Percentiles rank a stretch among this genome's conserved stretches.
Evolutionary conservation across 805 yeast species (phyloP).

Genomic region (Nakazawaea ishiwadae): DNA sequence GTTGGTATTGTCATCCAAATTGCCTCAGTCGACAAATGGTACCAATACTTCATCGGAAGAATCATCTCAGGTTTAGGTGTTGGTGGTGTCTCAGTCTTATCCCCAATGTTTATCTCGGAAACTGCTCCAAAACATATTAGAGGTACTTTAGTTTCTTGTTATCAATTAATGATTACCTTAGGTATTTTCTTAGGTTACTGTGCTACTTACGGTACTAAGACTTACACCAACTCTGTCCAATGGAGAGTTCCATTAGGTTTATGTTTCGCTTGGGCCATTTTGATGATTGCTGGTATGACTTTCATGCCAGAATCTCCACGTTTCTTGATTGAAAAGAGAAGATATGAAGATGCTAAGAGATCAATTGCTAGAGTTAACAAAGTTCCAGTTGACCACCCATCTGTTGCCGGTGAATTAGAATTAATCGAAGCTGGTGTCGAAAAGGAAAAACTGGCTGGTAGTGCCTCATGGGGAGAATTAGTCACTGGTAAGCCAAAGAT

Average conservation of each 20-base stretch:
- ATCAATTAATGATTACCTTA: slow-evolving; percentile 64
- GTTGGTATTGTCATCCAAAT: slow-evolving; percentile 61
- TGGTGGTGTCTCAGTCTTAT: slow-evolving; percentile 47
- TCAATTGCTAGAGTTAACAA: slow-evolving; percentile 59
- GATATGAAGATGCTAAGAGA: slow-evolving; percentile 46
- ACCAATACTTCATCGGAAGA: slow-evolving; percentile 62
- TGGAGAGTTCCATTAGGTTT: slow-evolving; percentile 64
- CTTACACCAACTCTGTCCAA: slow-evolving; percentile 43
- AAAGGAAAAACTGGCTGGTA: slow-evolving; percentile 57
- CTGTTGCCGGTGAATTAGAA: slow-evolving; percentile 49
- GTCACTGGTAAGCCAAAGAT: slow-evolving; percentile 62
- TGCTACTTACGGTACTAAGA: slow-evolving; percentile 60
- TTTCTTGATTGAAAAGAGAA: slow-evolving; percentile 47
- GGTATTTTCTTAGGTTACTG: slow-evolving; percentile 73
- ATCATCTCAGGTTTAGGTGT: slow-evolving; percentile 52
- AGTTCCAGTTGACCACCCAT: slow-evolving; percentile 46
- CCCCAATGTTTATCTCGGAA: slow-evolving; percentile 62
- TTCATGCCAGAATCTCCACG: slow-evolving; percentile 71
- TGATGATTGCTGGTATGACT: slow-evolving; percentile 45
- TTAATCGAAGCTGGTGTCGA: slow-evolving; percentile 56
- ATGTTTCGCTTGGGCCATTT: slow-evolving; percentile 47
- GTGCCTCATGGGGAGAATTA: slow-evolving; percentile 61
- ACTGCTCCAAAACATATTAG: slow-evolving; percentile 65
- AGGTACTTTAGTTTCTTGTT: slow-evolving; percentile 67
- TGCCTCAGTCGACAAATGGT: slow-evolving; percentile 50